Evolutionary conservation across 2,329 filamentous ascomycete species (phyloP).

Genomic region (Colletotrichum graminicola): DNA sequence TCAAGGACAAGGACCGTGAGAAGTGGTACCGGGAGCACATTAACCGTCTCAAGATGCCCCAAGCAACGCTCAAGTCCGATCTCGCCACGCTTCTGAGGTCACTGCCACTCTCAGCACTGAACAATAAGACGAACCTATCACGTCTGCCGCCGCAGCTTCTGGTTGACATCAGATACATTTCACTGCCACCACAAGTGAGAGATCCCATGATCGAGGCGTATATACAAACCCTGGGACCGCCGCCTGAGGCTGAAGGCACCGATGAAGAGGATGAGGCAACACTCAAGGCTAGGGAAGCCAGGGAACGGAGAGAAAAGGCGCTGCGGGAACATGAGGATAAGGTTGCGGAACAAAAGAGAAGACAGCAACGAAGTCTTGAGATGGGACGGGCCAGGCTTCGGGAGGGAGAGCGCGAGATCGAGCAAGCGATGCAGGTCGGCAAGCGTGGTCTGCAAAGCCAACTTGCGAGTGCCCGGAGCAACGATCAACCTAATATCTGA

Average conservation of each 20-base stretch:
- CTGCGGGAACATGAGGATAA: conserved; percentile 66
- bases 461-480: conserved; percentile 53
- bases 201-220: conserved; percentile 76
- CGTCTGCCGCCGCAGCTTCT: conserved; percentile 73
- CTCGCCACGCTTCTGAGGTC: conserved; percentile 74
- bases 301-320: conserved; percentile 73
- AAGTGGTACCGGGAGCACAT: conserved; percentile 84
- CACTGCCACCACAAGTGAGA: conserved; percentile 70
- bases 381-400: conserved; percentile 71
- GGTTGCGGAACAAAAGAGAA: conserved; percentile 73
- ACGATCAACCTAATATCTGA: conserved; percentile 32
- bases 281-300: conserved; percentile 62
- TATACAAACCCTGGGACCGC: conserved; percentile 72
- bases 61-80: conserved; percentile 76
- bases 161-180: conserved; percentile 77
- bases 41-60: conserved; percentile 73
- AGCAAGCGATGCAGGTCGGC: conserved; percentile 75
- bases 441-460: conserved; percentile 76
- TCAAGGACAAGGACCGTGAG: conserved; percentile 82
- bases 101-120: conserved; percentile 69
- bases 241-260: conserved; percentile 55
- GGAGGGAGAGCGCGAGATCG: conserved; percentile 76
- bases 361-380: conserved; percentile 69
- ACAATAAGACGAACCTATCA: conserved; percentile 67
- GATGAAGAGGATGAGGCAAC: conserved; percentile 65